Evolutionary conservation across 2,329 filamentous ascomycete genomes (phyloP), one percentile per base, ranked within the genome.

Genomic region (Scolecobasidium constrictum): DNA sequence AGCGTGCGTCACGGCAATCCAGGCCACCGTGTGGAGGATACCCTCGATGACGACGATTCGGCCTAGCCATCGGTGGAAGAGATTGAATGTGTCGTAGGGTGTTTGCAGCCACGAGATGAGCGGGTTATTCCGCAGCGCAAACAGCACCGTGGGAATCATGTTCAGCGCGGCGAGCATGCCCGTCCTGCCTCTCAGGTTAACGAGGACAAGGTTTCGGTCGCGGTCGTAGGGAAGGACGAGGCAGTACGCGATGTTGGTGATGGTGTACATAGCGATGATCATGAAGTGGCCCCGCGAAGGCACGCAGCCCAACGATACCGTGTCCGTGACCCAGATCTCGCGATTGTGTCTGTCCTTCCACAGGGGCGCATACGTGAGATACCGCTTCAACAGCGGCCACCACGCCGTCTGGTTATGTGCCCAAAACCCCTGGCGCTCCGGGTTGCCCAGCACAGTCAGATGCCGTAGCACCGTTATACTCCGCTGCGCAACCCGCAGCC

Each of bases 1-100:
- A 13, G 15, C 15, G 20, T 52, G 46, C 4, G 58, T 80, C 45
- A 87, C 85, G 51, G 84, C 73, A 17, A 77, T 66, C 84, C 87
- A 95, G 35, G 77, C 75, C 28, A 76, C 53, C 2, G 79, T 80
- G 62, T 93, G 86, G 12, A 81, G 68, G 38, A 86, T 52, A n/a
- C 73, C 65, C 58, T 90, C 79, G 2, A 80, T 45, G 18, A 86
- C 75, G 33, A 83, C 74, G 35, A 88, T 76, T 19, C 86, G 75
- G 20, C 84, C 86, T 48, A 86, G 75, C 84, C 85, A 93, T 49
- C 86, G 76, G 60, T 93, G 86, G 40, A 92, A 67, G 6, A 92
- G 78, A 59, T 96, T 96, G 72, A 93, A 96, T 1, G 88, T 94
- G 61, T 96, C 92, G 65, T 95, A 98, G 60, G 85, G 90, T 59